Evolutionary conservation across 305 asterid species (phyloP).

Genomic region (Rubia peregrina): DNA sequence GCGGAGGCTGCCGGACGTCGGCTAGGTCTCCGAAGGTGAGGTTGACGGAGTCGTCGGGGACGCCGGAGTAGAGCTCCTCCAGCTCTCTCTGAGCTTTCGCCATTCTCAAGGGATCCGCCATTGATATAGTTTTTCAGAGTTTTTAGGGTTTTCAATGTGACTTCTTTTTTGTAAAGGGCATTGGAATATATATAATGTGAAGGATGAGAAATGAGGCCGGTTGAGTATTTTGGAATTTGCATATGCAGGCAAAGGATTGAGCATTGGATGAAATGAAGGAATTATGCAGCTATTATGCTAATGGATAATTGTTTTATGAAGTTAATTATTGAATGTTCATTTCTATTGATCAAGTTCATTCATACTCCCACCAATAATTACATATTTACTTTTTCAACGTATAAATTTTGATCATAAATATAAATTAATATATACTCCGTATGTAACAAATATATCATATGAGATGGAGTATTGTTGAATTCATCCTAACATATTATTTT

Average conservation of each 20-base stretch:
- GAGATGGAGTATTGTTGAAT: too few species aligned
- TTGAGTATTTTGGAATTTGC: constrained; percentile 2
- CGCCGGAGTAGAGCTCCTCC: constrained; percentile 55
- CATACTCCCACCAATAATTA: too few species aligned
- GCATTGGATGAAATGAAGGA: neutral
- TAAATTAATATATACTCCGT: too few species aligned
- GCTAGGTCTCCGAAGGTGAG: constrained; percentile 70
- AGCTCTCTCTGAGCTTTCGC: constrained; percentile 54
- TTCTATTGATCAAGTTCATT: too few species aligned
- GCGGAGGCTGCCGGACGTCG: constrained; percentile 28
- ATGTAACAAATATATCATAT: too few species aligned
- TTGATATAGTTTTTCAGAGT: constrained; percentile 2
- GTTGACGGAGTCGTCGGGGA: constrained; percentile 75
- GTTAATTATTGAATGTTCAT: too few species aligned
- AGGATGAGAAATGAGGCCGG: constrained; percentile 11
- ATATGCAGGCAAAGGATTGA: neutral
- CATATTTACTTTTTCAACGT: too few species aligned
- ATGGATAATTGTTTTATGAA: too few species aligned
- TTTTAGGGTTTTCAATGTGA: neutral
- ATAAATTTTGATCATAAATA: too few species aligned
- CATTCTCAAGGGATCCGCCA: constrained; percentile 42
- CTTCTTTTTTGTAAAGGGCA: neutral
- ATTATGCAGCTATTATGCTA: neutral
- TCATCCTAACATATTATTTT: too few species aligned
- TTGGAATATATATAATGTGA: neutral